Evolutionary conservation across 257 asterid species (phyloP), one percentile per base, ranked within the genome.

Genomic region (Jacaranda mimosifolia): DNA sequence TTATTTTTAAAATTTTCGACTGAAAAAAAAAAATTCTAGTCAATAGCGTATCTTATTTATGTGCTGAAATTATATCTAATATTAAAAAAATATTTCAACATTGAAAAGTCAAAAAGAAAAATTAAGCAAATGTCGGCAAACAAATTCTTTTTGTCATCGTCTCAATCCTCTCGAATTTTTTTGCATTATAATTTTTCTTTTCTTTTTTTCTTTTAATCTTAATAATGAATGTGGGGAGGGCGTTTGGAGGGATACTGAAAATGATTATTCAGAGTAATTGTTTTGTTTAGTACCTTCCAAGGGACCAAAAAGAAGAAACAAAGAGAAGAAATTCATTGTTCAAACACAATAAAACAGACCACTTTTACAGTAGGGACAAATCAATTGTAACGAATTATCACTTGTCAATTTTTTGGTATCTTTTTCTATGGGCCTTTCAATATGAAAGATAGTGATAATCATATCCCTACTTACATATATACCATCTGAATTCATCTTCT

Each of bases 211-310:
- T 39, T 65, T 76, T 19, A 26, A 7, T 26, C 48, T 59, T 77
- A 59, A 48, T 13, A 35, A 21, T 69, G 77, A 38, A 48, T 13
- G 63, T 9, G 4, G 2, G 32, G 32, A 26, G 32, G 81, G 48
- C 57, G 17, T 77, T 48, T 49, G 40, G 39, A 36, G 77, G 66
- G 35, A 53, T 58, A 17, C 5, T 51, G 77, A 70, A 48, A 78
- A 78, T 38, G 77, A 62, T 70, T 70, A 1, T 78, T 78, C 73
- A 78, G 10, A 55, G 6, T 35, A 65, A 26, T 56, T 11, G 51
- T 67, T 76, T 40, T 21, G 81, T 68, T 13, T 15, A 48, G 32
- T 69, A 38, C 43, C 18, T 68, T 45, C 46, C 58, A 9, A 17
- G 12, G 21, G 11, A 17, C 3, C 26, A 59, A 17, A n/a, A n/a